A percentile compares a stretch with the other conserved stretches of the same genome.
phyloP scores from a whole-genome alignment of 2,329 filamentous ascomycete genomes.

The Nemania sp. region DNA sequence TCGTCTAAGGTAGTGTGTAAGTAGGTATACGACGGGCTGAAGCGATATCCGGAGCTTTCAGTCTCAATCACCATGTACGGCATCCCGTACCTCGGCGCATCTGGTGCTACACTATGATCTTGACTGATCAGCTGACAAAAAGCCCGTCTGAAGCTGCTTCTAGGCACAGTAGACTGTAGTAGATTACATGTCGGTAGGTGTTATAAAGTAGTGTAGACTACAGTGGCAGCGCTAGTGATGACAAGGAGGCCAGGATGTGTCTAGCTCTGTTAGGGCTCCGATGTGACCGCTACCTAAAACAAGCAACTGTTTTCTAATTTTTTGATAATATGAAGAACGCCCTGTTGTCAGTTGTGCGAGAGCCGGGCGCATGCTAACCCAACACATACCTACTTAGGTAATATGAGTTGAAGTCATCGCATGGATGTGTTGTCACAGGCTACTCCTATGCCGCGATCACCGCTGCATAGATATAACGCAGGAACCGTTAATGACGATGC shows the following conservation, averaged over 20 bases:
- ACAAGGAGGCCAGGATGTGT: slow-evolving; percentile 1
- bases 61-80: slow-evolving; percentile 4
- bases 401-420: too few species aligned
- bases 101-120: not conserved
- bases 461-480: slow-evolving; percentile 9
- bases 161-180: not conserved
- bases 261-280: slow-evolving; percentile 9
- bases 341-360: too few species aligned
- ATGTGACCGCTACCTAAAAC: slow-evolving; percentile 5
- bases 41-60: slow-evolving; percentile 6
- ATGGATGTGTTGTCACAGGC: too few species aligned
- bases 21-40: slow-evolving; percentile 10
- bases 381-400: too few species aligned
- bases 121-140: slow-evolving; percentile 13
- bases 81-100: not conserved
- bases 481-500: not conserved
- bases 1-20: not conserved
- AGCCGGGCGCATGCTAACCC: too few species aligned
- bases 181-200: not conserved
- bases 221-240: not conserved
- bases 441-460: slow-evolving; percentile 6
- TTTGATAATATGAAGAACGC: too few species aligned
- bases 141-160: slow-evolving; percentile 4
- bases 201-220: not conserved
- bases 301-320: not conserved